Percentiles rank a stretch among this genome's conserved stretches.
Evolutionary conservation across 345 rosid species (phyloP).

Genomic region (Schrenkiella parvula): DNA sequence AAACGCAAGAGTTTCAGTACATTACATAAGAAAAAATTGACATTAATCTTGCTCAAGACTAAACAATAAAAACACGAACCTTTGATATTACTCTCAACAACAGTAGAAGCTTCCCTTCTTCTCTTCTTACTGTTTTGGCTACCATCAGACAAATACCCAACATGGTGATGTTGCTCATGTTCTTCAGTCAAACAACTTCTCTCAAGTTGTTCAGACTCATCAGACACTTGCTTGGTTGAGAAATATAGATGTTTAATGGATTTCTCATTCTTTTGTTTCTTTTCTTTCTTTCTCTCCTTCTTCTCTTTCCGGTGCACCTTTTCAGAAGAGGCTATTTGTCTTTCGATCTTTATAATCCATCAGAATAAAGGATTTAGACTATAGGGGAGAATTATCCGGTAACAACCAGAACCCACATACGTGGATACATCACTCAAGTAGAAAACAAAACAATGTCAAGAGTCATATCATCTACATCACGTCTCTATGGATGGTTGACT

Average conservation of each 20-base stretch:
- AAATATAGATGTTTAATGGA: not conserved
- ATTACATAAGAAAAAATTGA: not conserved
- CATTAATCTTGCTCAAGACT: not conserved
- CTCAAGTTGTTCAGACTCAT: conserved; percentile 32
- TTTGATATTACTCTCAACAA: conserved; percentile 19
- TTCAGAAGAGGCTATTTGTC: not conserved
- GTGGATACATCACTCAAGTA: not conserved
- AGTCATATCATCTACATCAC: conserved; percentile 1
- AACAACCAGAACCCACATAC: conserved; percentile 23
- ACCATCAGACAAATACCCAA: conserved; percentile 44
- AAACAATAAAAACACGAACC: conserved; percentile 28
- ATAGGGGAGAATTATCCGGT: not conserved
- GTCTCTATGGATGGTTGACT: conserved; percentile 21
- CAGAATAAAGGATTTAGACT: conserved; percentile 38
- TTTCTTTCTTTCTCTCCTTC: conserved; percentile 24
- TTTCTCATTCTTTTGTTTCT: conserved; percentile 11
- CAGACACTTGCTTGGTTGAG: conserved; percentile 2
- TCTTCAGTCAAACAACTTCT: conserved; percentile 28
- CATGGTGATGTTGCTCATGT: conserved; percentile 2
- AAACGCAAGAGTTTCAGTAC: not conserved
- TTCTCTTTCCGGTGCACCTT: conserved; percentile 28
- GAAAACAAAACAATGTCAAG: not conserved
- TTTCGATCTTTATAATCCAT: conserved; percentile 35
- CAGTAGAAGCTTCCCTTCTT: conserved; percentile 24
- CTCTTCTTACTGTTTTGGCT: conserved; percentile 45